These are phyloP conservation scores for Mikania micrantha DNA, from an alignment of 129 eudicot genomes.

Conservation along the genomic window DNA sequence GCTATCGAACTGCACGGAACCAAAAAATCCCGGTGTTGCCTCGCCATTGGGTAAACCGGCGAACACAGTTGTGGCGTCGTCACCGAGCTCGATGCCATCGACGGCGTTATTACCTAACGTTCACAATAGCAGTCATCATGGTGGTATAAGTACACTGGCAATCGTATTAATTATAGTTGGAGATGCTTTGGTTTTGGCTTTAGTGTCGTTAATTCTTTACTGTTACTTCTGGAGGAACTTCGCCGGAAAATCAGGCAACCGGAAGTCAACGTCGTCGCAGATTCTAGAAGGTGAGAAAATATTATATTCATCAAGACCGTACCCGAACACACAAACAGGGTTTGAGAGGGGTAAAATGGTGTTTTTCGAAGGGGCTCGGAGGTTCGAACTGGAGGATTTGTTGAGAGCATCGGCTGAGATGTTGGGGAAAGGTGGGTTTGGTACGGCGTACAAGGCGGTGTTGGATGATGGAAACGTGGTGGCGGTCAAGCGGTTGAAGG, in stretches of 20 bases:
- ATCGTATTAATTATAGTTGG: constrained; percentile 31
- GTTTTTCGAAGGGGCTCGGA: constrained; percentile 68
- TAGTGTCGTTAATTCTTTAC: constrained; percentile 28
- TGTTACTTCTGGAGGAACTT: constrained; percentile 35
- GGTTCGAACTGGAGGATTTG: constrained; percentile 60
- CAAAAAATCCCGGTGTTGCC: constrained; percentile 21
- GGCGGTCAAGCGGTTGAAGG: constrained; percentile 52
- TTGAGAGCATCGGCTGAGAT: constrained; percentile 60
- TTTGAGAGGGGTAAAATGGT: constrained; percentile 84
- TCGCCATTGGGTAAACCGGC: constrained; percentile 37
- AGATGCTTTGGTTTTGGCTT: constrained; percentile 26
- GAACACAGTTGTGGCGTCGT: constrained; percentile 31
- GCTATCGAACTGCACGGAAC: constrained; percentile 35
- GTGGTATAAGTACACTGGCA: constrained; percentile 22
- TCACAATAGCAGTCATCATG: constrained; percentile 10
- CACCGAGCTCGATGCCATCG: constrained; percentile 43
- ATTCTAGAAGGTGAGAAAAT: constrained; percentile 60
- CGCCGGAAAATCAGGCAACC: constrained; percentile 4
- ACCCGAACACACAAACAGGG: constrained; percentile 38
- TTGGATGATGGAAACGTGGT: constrained; percentile 47
- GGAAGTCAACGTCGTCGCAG: constrained; percentile 27
- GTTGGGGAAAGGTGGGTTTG: constrained; percentile 61
- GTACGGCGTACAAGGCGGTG: constrained; percentile 57
- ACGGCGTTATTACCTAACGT: constrained; percentile 29
- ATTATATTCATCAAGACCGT: constrained; percentile 49